Evolutionary conservation across 2,329 filamentous ascomycete species (phyloP).

Genomic region (Cylindrodendrum hubeiense): DNA sequence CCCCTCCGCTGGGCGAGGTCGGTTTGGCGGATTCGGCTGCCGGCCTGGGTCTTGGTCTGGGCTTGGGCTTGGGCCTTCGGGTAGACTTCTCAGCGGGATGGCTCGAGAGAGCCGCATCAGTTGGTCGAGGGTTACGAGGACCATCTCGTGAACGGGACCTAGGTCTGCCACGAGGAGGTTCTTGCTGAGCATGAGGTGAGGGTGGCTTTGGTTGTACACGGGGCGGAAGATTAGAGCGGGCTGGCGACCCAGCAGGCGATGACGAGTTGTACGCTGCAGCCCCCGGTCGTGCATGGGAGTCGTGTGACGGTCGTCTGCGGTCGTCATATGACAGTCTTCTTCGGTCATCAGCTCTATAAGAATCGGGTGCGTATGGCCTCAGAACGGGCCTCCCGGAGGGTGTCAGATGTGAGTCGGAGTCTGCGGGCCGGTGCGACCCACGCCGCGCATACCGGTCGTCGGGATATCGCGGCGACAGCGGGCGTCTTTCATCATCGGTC

Average conservation of each 20-base stretch:
- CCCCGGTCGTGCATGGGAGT: slow-evolving; percentile 20
- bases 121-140: background rate
- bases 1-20: background rate
- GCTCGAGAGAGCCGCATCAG: background rate
- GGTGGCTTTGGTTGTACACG: slow-evolving; percentile 7
- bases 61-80: slow-evolving; percentile 14
- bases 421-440: slow-evolving; percentile 5
- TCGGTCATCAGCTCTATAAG: slow-evolving; percentile 25
- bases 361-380: slow-evolving; percentile 34
- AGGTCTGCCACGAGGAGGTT: slow-evolving; percentile 26
- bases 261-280: slow-evolving; percentile 14
- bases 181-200: slow-evolving; percentile 21
- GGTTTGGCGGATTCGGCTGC: background rate
- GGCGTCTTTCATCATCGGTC: slow-evolving; percentile 37
- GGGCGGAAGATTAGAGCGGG: background rate
- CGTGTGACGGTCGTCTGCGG: background rate
- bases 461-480: slow-evolving; percentile 27
- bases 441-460: slow-evolving; percentile 13
- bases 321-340: slow-evolving; percentile 34
- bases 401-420: slow-evolving; percentile 9
- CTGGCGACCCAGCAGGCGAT: slow-evolving; percentile 21
- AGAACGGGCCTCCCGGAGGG: slow-evolving; percentile 20
- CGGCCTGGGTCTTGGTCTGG: background rate
- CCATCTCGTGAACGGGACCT: slow-evolving; percentile 29
- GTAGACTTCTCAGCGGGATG: background rate